Base-by-base conservation (phyloP, 73 alveolate species). In the Loxodes magnus region DNA sequence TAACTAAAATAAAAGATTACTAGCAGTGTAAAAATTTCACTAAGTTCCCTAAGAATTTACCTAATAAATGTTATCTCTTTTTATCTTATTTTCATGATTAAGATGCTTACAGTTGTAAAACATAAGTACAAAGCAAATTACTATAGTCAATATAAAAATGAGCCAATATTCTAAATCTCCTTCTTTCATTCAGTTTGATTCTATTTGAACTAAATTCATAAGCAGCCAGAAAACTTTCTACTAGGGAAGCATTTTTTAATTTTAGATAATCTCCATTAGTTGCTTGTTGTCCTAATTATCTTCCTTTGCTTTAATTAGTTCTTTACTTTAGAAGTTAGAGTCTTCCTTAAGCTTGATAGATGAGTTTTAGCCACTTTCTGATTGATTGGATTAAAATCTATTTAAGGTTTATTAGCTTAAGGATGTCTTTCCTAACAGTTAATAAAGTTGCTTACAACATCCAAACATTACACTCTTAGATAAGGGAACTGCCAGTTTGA, bases 381-480 rank as follows among this genome's bases (percentile, higher is more conserved):
- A n/a, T n/a, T n/a, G n/a, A n/a, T n/a, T n/a, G n/a, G 23, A 56
- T 56, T 67, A 56, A 43, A 56, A 46, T 56, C 55, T 24, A 56
- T 56, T 19, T 21, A 4, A 4, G 58, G 52, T 4, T 46, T 9
- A 19, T 44, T 19, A 5, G 14, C 7, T 4, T 36, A 21, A 46
- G 59, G 59, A 19, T 46, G 59, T 41, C 26, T 46, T 12, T n/a
- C 22, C 27, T 20, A 9, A 20, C 22, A 25, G 22, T 46, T 46
- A 9, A 46, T 10, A 17, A 10, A n/a, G 6, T 12, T 22, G 5
- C 43, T 12, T 2, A 56, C 51, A n/a, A 58, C 3, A 12, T 5
- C 37, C 23, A 35, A 68, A 57, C 2, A 74, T 67, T 4, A 63
- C 19, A 10, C 57, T 24, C 33, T 74, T 71, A 0, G 77, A 30